These are phyloP conservation scores for Arxiozyma slooffiae DNA, from an alignment of 1,139 yeast genomes.

Conservation along the genomic window DNA sequence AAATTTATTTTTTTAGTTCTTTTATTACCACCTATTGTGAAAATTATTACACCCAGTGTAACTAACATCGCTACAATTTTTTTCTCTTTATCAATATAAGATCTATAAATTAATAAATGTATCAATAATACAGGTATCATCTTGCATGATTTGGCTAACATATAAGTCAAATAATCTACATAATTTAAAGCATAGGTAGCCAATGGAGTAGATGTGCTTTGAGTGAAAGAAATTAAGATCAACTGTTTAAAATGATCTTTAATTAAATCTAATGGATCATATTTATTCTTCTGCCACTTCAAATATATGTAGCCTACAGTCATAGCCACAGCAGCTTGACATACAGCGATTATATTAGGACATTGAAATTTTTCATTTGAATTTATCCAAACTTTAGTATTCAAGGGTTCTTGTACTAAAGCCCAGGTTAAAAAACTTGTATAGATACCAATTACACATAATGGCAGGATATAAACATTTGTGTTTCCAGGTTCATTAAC, in stretches of 20 bases:
- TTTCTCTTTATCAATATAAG: conserved; percentile 65
- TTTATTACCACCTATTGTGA: conserved; percentile 43
- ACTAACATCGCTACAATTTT: conserved; percentile 66
- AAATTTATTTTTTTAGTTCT: conserved; percentile 11
- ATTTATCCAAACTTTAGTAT: conserved; percentile 66
- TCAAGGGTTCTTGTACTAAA: conserved; percentile 78
- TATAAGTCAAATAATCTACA: conserved; percentile 74
- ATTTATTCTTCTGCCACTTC: conserved; percentile 29
- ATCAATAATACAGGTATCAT: conserved; percentile 85
- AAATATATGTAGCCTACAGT: conserved; percentile 58
- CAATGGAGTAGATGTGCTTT: conserved; percentile 77
- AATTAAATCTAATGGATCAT: conserved; percentile 17
- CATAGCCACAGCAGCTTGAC: conserved; percentile 68
- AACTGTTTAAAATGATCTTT: conserved; percentile 35
- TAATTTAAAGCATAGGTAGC: conserved; percentile 64
- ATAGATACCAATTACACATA: conserved; percentile 68
- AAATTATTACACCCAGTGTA: conserved; percentile 71
- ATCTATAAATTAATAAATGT: conserved; percentile 63
- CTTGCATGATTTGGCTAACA: conserved; percentile 88
- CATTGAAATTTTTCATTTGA: conserved; percentile 53
- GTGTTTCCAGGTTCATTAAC: neutral
- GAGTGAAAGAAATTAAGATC: conserved; percentile 60
- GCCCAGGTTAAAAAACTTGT: conserved; percentile 87
- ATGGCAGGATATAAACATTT: conserved; percentile 25
- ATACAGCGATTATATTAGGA: conserved; percentile 60